Percentiles rank a stretch among this genome's conserved stretches.
Evolutionary conservation across 345 rosid species (phyloP).

Genomic region (Dimocarpus longan): DNA sequence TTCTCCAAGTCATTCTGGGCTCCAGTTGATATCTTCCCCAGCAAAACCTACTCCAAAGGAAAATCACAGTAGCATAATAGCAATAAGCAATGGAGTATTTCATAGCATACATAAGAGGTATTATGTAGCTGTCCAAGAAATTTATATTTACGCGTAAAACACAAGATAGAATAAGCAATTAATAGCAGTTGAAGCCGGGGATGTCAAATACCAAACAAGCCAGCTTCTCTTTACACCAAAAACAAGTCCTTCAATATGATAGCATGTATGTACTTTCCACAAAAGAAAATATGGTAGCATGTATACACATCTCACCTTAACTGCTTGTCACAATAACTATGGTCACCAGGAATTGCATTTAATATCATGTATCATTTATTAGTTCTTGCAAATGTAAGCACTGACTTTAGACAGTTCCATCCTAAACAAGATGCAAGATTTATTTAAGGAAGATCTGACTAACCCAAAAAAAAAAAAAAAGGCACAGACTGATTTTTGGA

Average conservation of each 20-base stretch:
- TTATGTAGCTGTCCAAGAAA: background rate
- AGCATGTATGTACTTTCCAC: background rate
- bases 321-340: background rate
- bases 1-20: conserved; percentile 61
- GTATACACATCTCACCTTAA: background rate
- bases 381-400: background rate
- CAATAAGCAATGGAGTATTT: background rate
- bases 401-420: background rate
- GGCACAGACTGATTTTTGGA: background rate
- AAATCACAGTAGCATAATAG: background rate
- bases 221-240: background rate
- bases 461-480: background rate
- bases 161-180: background rate
- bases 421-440: background rate
- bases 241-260: background rate
- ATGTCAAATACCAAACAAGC: background rate
- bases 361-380: background rate
- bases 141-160: background rate
- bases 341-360: too few relatives aligned
- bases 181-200: background rate
- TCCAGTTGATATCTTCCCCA: conserved; percentile 55
- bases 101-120: background rate
- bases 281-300: too few relatives aligned
- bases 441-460: background rate
- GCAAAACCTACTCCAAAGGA: conserved; percentile 23